Evolutionary conservation across 768 basidiomycete species (phyloP), one percentile per base, ranked within the genome.

Genomic region (Dacryopinax spathularia): DNA sequence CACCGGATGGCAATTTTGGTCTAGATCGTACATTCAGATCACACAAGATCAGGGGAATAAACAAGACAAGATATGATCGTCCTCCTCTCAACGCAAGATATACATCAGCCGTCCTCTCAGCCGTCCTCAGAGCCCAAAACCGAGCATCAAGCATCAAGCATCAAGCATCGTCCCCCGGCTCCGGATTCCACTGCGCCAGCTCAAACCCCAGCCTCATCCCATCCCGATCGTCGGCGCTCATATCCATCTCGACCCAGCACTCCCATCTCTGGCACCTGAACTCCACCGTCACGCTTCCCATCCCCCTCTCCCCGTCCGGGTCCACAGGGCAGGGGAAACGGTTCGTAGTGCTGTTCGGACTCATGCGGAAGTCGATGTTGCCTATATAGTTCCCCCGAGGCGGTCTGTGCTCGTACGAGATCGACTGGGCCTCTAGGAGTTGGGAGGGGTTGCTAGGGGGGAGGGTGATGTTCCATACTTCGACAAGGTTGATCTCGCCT

Each of bases 231-330:
- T 13, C 9, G 25, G 18, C 4, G 18, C 25, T 9, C 48, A 56
- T 56, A 56, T 56, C 48, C 48, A 56, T 27, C 48, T 56, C 48
- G 48, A 56, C 48, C 48, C 29, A 27, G 48, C 48, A 56, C 48
- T 13, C 48, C 48, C 48, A 56, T 20, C 48, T 56, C 48, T 56
- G 48, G 48, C 48, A 56, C 29, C 48, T 56, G 18, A 56, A 56
- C 48, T 56, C 48, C 25, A 56, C 25, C 2, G 25, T 20, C 3
- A 56, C 48, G 39, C 39, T 41, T 22, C 18, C 7, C n/a, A 37
- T 37, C 10, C 36, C 36, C 36, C 12, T 37, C 36, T n/a, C 36
- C 12, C n/a, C 36, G 12, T 10, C 36, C 10, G 25, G 25, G 13
- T 29, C 48, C 22, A 29, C 25, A 22, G 48, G 48, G 48, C 48